A percentile compares a stretch with the other conserved stretches of the same genome.
Evolutionary conservation across 768 basidiomycete genomes (phyloP).

Genomic region (Candolleomyces efflorescens): DNA sequence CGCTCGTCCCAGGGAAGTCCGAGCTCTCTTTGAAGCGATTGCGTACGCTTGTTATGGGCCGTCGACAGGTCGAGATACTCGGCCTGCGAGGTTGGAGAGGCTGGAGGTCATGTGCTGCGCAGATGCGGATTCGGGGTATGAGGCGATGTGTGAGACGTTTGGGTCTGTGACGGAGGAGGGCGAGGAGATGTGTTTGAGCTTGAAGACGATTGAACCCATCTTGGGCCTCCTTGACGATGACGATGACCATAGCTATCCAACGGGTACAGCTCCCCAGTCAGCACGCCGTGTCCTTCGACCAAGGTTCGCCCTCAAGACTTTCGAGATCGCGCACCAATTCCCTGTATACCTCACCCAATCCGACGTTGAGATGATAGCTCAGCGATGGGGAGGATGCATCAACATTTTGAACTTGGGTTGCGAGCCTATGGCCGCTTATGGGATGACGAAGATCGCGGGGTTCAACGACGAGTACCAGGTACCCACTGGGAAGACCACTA

Average conservation of each 20-base stretch:
- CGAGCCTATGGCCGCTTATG: conserved; percentile 25
- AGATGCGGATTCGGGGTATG: neutral
- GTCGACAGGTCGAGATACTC: neutral
- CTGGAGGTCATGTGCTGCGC: neutral
- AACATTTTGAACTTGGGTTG: conserved; percentile 35
- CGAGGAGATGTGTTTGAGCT: neutral
- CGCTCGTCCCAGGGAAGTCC: neutral
- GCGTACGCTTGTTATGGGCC: neutral
- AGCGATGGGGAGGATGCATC: conserved; percentile 33
- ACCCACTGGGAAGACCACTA: neutral
- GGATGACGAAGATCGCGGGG: neutral
- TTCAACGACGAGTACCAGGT: neutral
- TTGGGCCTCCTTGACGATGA: conserved; percentile 12
- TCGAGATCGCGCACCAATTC: conserved; percentile 28
- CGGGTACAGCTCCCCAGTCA: too few species aligned
- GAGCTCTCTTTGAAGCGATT: neutral
- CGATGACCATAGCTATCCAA: conserved; percentile 18
- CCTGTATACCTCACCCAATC: conserved; percentile 29
- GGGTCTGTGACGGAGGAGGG: neutral
- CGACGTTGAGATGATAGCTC: conserved; percentile 39
- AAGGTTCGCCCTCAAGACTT: conserved; percentile 17
- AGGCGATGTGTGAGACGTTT: neutral
- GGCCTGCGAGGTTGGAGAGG: neutral
- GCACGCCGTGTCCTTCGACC: conserved; percentile 22
- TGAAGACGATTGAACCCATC: neutral